These are phyloP conservation scores for Sicyos baderoa DNA, from an alignment of 306 rosid genomes.

Conservation along the genomic window DNA sequence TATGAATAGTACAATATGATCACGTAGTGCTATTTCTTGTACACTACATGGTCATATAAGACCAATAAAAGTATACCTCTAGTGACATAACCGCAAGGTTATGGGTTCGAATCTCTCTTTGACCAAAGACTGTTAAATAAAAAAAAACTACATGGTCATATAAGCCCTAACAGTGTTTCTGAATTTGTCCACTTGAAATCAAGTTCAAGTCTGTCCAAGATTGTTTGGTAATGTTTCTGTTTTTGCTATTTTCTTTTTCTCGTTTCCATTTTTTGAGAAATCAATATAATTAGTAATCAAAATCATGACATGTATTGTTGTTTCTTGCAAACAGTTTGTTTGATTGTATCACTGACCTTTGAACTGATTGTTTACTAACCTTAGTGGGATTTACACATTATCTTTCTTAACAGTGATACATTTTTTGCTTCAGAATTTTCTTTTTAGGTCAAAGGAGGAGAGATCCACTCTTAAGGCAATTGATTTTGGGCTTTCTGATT, in stretches of 20 bases:
- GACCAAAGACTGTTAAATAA: too few species aligned
- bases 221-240: not conserved
- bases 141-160: too few species aligned
- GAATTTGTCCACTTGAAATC: not conserved
- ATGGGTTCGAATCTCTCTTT: too few species aligned
- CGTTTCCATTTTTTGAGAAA: not conserved
- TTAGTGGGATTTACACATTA: not conserved
- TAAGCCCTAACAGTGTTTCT: not conserved
- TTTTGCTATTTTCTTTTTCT: not conserved
- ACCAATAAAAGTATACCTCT: too few species aligned
- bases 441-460: conserved; percentile 58
- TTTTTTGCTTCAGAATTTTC: conserved; percentile 62
- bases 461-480: conserved; percentile 54
- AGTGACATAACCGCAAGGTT: too few species aligned
- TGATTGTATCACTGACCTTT: not conserved
- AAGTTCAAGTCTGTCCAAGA: not conserved
- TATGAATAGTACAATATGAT: too few species aligned
- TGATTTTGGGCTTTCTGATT: conserved; percentile 82
- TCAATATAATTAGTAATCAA: not conserved
- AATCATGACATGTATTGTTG: not conserved
- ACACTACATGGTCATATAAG: not conserved
- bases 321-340: not conserved
- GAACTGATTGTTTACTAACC: conserved; percentile 1
- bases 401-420: not conserved
- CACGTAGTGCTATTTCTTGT: not conserved